Conservation (phyloP, 73 alveolate species). For the Uronychia setigera region DNA sequence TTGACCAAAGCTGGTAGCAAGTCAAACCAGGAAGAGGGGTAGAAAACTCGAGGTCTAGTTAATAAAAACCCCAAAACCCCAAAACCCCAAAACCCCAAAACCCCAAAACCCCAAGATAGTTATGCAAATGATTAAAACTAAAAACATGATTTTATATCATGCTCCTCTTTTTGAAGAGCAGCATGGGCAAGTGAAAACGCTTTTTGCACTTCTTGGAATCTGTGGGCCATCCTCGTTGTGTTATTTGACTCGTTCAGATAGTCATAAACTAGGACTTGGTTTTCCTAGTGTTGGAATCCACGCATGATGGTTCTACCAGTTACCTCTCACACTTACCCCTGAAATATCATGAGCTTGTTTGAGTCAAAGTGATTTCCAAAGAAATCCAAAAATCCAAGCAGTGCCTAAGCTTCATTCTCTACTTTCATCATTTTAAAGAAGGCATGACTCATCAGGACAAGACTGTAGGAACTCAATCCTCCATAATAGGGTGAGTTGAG, state of each 20-base stretch:
- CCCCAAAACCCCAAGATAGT: too few relatives aligned
- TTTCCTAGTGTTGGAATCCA: neutral
- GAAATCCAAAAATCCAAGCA: neutral
- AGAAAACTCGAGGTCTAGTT: too few relatives aligned
- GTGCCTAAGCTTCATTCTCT: neutral
- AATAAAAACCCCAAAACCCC: too few relatives aligned
- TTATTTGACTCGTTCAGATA: neutral
- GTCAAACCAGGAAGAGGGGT: too few relatives aligned
- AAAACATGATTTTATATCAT: too few relatives aligned
- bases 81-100: too few relatives aligned
- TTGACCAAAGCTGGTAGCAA: too few relatives aligned
- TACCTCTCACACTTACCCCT: neutral
- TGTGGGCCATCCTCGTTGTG: too few relatives aligned
- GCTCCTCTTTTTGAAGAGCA: too few relatives aligned
- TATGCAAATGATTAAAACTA: too few relatives aligned
- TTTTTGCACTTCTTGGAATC: too few relatives aligned
- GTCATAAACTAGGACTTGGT: neutral
- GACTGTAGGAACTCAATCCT: constrained; percentile 40
- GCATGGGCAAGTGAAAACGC: too few relatives aligned
- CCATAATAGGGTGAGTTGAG: constrained; percentile 40
- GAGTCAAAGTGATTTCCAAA: neutral
- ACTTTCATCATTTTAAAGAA: neutral
- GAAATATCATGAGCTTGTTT: neutral
- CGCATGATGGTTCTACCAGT: neutral
- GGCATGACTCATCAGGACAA: constrained; percentile 33